Evolutionary conservation across 768 basidiomycete species (phyloP).

Genomic region (Boletus sp.): DNA sequence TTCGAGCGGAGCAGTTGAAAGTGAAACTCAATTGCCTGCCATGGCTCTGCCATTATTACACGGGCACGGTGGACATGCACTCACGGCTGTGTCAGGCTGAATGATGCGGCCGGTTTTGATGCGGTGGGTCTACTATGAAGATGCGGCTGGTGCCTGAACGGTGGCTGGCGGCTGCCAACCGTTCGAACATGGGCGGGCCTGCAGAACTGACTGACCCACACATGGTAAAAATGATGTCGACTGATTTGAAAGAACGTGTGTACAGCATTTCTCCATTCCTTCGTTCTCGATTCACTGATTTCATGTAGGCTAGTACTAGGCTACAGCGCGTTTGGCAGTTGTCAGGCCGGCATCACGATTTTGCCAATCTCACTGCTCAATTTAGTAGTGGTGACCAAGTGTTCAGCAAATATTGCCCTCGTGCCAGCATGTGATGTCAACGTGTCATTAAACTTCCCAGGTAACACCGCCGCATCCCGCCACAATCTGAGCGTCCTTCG

Average conservation of each 20-base stretch:
- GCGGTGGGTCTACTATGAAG: neutral
- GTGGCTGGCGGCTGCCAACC: conserved; percentile 11
- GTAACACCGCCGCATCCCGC: conserved; percentile 2
- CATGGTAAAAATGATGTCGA: conserved; percentile 1
- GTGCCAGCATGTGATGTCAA: neutral
- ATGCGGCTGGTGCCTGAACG: conserved; percentile 21
- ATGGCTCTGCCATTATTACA: neutral
- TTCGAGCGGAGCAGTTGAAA: conserved; percentile 25
- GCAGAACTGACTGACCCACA: neutral
- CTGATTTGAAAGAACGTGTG: neutral
- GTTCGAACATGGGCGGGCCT: neutral
- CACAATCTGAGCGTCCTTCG: neutral
- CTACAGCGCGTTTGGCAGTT: neutral
- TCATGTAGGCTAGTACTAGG: too few species aligned
- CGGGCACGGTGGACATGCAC: neutral
- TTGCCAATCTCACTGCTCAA: neutral
- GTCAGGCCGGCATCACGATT: neutral
- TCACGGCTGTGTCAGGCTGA: conserved; percentile 16
- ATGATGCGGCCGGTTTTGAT: conserved; percentile 22
- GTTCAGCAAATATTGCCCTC: neutral
- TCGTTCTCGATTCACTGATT: neutral
- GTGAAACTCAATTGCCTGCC: conserved; percentile 2
- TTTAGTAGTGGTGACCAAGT: neutral
- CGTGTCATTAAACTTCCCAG: neutral
- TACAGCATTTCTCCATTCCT: conserved; percentile 3